Percentiles rank a stretch among this genome's conserved stretches.
Conservation (phyloP, 306 rosid genomes). For the Quercus gilva region DNA sequence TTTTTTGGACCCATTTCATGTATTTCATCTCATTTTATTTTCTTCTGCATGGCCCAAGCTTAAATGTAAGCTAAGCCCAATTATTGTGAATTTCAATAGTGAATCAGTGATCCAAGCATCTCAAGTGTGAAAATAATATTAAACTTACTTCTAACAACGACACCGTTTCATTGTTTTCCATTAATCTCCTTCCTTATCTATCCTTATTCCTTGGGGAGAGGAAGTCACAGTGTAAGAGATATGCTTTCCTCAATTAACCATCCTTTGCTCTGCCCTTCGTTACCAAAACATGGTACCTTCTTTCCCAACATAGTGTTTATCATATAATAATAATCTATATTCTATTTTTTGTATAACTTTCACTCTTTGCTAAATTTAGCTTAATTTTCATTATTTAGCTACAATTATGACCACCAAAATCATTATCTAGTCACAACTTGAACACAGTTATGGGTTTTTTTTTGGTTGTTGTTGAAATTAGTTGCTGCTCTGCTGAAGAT, state of each 20-base stretch:
- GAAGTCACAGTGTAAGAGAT: not conserved
- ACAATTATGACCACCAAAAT: not conserved
- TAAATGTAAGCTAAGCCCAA: no score
- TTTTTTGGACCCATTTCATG: no score
- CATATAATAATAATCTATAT: not conserved
- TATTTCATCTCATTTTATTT: no score
- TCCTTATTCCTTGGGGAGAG: not conserved
- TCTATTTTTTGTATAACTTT: not conserved
- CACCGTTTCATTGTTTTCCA: not conserved
- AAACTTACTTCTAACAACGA: not conserved
- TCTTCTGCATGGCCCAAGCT: no score
- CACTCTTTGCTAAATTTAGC: not conserved
- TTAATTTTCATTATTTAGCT: not conserved
- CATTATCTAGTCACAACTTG: not conserved
- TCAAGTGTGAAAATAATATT: no score
- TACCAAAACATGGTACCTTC: conserved; percentile 32
- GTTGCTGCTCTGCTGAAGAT: no score
- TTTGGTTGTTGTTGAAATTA: no score
- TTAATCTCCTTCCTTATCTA: not conserved
- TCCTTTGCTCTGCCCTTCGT: conserved; percentile 24
- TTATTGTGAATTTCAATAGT: no score
- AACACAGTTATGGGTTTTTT: no score
- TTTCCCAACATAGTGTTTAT: not conserved
- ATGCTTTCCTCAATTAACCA: conserved; percentile 39
- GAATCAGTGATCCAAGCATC: no score